phyloP scores from a whole-genome alignment of 2,329 filamentous ascomycete genomes.

The Domatiomyces globalis region DNA sequence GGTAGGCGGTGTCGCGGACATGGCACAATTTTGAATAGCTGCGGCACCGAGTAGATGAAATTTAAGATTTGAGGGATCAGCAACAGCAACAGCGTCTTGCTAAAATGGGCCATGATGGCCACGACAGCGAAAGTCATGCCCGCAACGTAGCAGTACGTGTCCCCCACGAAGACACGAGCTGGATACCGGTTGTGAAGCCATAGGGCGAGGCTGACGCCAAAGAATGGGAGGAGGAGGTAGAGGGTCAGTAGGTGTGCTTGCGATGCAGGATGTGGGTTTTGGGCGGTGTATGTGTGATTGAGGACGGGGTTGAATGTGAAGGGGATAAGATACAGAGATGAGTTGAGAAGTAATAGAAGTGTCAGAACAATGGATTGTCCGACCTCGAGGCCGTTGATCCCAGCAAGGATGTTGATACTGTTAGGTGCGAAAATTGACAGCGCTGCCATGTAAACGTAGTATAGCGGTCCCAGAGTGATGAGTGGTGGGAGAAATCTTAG shows the following conservation, averaged over 20 bases:
- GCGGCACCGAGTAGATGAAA: slow-evolving; percentile 83
- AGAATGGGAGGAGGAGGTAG: slow-evolving; percentile 84
- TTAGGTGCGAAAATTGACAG: slow-evolving; percentile 97
- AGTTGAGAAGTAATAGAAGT: slow-evolving; percentile 68
- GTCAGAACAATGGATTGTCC: slow-evolving; percentile 87
- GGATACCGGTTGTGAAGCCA: slow-evolving; percentile 93
- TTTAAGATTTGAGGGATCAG: slow-evolving; percentile 93
- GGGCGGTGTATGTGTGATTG: slow-evolving; percentile 30
- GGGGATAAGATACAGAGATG: slow-evolving; percentile 64
- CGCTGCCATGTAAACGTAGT: slow-evolving; percentile 94
- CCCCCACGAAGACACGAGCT: slow-evolving; percentile 85
- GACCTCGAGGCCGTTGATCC: slow-evolving; percentile 97
- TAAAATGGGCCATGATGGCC: slow-evolving; percentile 92
- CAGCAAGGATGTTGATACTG: slow-evolving; percentile 98
- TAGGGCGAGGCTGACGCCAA: slow-evolving; percentile 78
- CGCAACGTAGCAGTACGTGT: slow-evolving; percentile 99
- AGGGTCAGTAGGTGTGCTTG: slow-evolving; percentile 94
- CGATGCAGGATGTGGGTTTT: slow-evolving; percentile 80
- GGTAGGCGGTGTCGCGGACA: slow-evolving; percentile 89
- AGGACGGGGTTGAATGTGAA: slow-evolving; percentile 27
- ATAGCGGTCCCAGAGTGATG: slow-evolving; percentile 65
- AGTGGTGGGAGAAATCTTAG: slow-evolving; percentile 61
- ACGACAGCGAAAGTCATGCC: slow-evolving; percentile 98
- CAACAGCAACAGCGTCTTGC: slow-evolving; percentile 83
- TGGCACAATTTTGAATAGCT: slow-evolving; percentile 77